Percentiles rank a stretch among this genome's conserved stretches.
Conservation (phyloP, 306 rosid genomes). For the Prunus kanzakura region DNA sequence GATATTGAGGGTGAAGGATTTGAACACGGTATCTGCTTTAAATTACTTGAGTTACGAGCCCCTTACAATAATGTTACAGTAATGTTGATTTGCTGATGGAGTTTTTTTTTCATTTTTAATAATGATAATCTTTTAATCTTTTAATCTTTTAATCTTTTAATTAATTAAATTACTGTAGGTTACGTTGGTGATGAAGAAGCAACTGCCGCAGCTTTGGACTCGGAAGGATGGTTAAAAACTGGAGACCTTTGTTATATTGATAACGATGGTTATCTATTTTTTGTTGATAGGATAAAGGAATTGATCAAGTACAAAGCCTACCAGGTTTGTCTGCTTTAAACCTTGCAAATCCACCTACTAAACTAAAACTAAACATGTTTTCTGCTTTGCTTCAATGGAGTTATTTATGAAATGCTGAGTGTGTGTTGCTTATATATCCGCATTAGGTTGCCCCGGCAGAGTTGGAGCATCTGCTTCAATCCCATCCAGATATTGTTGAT, state of each 20-base stretch:
- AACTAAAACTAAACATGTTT: background rate
- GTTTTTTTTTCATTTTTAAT: background rate
- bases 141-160: background rate
- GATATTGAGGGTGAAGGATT: too few species aligned
- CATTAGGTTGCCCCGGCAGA: conserved; percentile 73
- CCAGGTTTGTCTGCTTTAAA: conserved; percentile 19
- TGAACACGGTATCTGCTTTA: too few species aligned
- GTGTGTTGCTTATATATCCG: background rate
- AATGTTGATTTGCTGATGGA: background rate
- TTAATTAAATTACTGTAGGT: conserved; percentile 2
- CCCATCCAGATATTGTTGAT: conserved; percentile 53
- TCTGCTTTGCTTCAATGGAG: background rate
- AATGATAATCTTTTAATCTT: too few species aligned
- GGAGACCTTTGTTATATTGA: conserved; percentile 35
- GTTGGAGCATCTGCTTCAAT: conserved; percentile 56
- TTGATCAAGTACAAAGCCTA: conserved; percentile 33
- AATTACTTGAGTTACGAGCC: too few species aligned
- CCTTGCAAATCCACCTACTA: background rate
- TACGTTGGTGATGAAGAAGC: conserved; percentile 30
- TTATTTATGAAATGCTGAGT: background rate
- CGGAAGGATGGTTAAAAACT: conserved; percentile 36
- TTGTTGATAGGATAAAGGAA: conserved; percentile 34
- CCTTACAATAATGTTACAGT: too few species aligned
- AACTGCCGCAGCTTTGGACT: conserved; percentile 10
- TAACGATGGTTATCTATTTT: conserved; percentile 24